A percentile compares a stretch with the other conserved stretches of the same genome.
Conservation (phyloP, 306 rosid genomes). For the Castanopsis chinensis region DNA sequence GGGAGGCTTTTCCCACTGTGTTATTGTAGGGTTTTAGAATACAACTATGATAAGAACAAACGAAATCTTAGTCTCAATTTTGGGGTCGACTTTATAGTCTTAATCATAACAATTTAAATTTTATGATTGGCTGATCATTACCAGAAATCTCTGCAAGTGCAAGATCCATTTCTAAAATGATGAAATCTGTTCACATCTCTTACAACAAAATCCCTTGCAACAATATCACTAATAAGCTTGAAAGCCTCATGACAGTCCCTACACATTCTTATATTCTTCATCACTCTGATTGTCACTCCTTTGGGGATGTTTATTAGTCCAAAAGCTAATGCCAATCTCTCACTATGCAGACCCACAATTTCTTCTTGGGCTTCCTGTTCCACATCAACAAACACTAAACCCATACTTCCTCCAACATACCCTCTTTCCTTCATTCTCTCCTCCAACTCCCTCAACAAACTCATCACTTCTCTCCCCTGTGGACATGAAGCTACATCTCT, state of each 20-base stretch:
- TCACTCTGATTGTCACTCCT: constrained; percentile 66
- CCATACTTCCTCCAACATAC: constrained; percentile 55
- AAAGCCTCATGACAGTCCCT: constrained; percentile 71
- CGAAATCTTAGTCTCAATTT: no score
- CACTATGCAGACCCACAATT: constrained; percentile 71
- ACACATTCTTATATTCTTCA: constrained; percentile 90
- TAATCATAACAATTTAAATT: neutral
- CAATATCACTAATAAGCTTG: constrained; percentile 76
- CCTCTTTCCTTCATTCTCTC: constrained; percentile 70
- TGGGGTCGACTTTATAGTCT: no score
- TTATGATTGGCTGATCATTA: constrained; percentile 17
- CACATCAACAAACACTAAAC: constrained; percentile 70
- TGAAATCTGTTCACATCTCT: constrained; percentile 87
- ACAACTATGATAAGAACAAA: neutral
- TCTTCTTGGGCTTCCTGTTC: constrained; percentile 74
- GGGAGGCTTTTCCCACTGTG: neutral
- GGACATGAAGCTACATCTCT: constrained; percentile 51
- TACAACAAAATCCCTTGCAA: constrained; percentile 64
- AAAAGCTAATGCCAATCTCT: constrained; percentile 83
- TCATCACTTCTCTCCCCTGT: constrained; percentile 41
- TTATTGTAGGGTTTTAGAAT: neutral
- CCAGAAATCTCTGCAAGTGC: constrained; percentile 73
- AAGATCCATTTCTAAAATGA: constrained; percentile 63
- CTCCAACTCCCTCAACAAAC: constrained; percentile 54
- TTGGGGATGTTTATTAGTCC: constrained; percentile 62